These are phyloP conservation scores for Boletus mariae DNA, from an alignment of 1,284 basidiomycete species.

Conservation along the genomic window DNA sequence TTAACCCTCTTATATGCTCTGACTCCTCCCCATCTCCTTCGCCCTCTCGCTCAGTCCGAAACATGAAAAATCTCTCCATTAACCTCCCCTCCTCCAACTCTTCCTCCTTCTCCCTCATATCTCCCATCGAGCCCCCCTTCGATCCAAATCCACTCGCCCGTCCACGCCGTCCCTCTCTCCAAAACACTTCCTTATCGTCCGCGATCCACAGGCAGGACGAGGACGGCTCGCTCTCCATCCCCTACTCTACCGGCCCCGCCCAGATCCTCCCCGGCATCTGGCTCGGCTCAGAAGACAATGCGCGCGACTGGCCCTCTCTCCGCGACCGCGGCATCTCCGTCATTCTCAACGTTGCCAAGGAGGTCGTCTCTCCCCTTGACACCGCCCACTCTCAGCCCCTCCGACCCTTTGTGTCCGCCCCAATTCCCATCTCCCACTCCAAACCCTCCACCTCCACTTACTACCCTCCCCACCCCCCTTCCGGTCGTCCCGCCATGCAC, in stretches of 20 bases:
- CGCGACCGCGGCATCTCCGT: constrained; percentile 73
- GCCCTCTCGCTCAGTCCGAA: constrained; percentile 51
- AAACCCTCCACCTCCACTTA: constrained; percentile 46
- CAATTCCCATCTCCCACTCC: constrained; percentile 47
- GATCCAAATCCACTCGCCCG: constrained; percentile 29
- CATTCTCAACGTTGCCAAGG: constrained; percentile 94
- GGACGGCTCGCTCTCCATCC: constrained; percentile 54
- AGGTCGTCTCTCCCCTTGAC: constrained; percentile 80
- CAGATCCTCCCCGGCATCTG: constrained; percentile 89
- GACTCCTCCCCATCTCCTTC: constrained; percentile 48
- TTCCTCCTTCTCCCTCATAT: constrained; percentile 48
- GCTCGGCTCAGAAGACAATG: constrained; percentile 93
- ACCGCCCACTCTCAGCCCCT: constrained; percentile 41
- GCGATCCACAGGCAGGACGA: constrained; percentile 65
- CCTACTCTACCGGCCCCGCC: constrained; percentile 84
- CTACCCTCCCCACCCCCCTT: constrained; percentile 59
- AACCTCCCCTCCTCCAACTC: constrained; percentile 59
- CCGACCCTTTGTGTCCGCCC: constrained; percentile 63
- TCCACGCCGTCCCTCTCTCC: constrained; percentile 57
- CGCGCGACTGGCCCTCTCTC: constrained; percentile 71
- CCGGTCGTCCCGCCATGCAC: constrained; percentile 73
- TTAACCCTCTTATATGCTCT: constrained; percentile 52
- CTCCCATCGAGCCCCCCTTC: constrained; percentile 29
- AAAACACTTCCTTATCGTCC: constrained; percentile 45
- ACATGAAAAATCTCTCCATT: constrained; percentile 75